Base-by-base conservation (phyloP, 2,329 filamentous ascomycete genomes). In the Hortaea werneckii region DNA sequence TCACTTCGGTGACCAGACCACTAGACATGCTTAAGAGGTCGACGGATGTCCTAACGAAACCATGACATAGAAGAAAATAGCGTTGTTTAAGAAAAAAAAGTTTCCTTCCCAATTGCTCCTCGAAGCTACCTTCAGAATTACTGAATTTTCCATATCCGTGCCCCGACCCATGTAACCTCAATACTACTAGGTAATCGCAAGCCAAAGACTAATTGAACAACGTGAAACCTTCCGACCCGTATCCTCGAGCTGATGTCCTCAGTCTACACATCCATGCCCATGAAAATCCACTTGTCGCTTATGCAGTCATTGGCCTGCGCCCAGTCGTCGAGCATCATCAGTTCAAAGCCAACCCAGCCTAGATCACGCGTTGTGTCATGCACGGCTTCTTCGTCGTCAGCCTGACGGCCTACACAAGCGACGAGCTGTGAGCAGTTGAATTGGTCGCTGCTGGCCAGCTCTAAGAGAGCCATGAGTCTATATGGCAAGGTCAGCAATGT, bases 261-360 rank as follows among this genome's bases (percentile, higher is more conserved):
- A 20, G 20, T 20, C 20, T 20, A 94, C 48, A 90, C 71, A 64
- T 95, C 88, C 80, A 94, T 92, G 52, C 82, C 81, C 74, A 95
- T 79, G 63, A 94, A 87, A 48, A 95, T 66, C 89, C 89, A 95
- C 58, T 75, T 75, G 43, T 80, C 70, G 68, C 87, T 94, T 42
- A 84, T 80, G 49, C 58, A 58, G 44, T 82, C 75, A 52, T 85
- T 78, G 40, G 67, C 68, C 41, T 65, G 63, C 35, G 53, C 40
- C 83, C 87, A 95, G 56, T 79, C 77, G 55, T 88, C 82, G 38
- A 95, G 74, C 26, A 85, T 90, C 42, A 80, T 81, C 54, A 90
- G 76, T 61, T 86, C 85, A 62, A 95, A 95, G 45, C 89, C 89
- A 53, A 94, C 89, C 89, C 89, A 95, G 64, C 88, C 85, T 43